Evolutionary conservation across 805 yeast species (phyloP), one percentile per base, ranked within the genome.

Genomic region (Schwanniomyces pseudopolymorphus): DNA sequence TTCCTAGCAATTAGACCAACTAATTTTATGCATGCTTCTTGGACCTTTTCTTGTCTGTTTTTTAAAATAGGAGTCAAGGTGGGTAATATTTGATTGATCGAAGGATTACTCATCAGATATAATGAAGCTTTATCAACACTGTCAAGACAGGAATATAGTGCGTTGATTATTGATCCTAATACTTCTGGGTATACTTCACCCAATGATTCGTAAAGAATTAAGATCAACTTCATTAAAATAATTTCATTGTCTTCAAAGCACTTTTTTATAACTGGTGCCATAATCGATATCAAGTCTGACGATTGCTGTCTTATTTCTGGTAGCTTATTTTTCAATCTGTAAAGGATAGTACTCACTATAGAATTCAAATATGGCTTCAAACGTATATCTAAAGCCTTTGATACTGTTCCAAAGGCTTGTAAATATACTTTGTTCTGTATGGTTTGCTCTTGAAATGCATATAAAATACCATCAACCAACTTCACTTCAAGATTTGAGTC

Each of bases 131-230:
- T 71, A 7, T 86, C 87, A 38, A 85, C 75, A 16, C 77, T 79
- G 2, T 74, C 66, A 16, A 89, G 78, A 33, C 91, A 83, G 10
- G 81, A 69, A 44, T 77, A 66, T 55, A 92, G 65, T 0, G 96
- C 96, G 14, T 79, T 78, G 13, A 94, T 68, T 2, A 92, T 78
- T 0, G 97, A 87, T 0, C 96, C 97, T 39, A 94, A 70, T 2
- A 90, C 97, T 43, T 90, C 96, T 0, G 99, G 99, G 53, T 83
- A 89, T 5, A 86, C 92, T 60, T 94, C 99, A 16, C 99, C 99
- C 8, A 94, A 73, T 11, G 94, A 86, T 63, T 94, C 99, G 62
- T 86, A 89, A 27, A 94, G 69, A 13, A 91, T 84, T 19, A 87
- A 77, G 4, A 90, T 83, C 44, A 92, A 69, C 55, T 86, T 86